phyloP scores from a whole-genome alignment of 768 basidiomycete genomes.

The Suillus occidentalis region DNA sequence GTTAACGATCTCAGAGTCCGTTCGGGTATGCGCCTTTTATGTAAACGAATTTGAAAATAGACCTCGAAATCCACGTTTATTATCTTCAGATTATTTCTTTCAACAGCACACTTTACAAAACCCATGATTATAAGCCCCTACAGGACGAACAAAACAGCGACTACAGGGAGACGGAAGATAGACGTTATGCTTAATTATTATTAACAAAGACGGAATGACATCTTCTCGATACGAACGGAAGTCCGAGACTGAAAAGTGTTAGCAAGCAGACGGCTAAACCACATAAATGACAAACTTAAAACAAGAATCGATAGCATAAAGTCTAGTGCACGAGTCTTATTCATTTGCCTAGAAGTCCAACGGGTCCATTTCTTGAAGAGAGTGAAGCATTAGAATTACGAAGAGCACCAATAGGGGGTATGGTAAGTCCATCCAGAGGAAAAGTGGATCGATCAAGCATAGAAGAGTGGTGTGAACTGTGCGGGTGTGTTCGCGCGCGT shows the following conservation, averaged over 20 bases:
- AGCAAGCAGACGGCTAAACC: neutral
- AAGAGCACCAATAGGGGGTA: slow-evolving; percentile 8
- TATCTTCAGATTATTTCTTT: neutral
- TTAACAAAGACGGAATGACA: neutral
- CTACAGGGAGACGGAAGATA: neutral
- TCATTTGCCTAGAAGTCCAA: neutral
- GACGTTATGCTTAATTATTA: neutral
- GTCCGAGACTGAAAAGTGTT: neutral
- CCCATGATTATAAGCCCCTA: neutral
- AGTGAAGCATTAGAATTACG: neutral
- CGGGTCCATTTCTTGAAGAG: neutral
- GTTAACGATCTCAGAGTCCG: too few relatives aligned
- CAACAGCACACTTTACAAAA: neutral
- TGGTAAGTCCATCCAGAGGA: neutral
- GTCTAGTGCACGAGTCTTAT: neutral
- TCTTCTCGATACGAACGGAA: neutral
- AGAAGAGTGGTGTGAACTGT: slow-evolving; percentile 16
- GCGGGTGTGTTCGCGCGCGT: slow-evolving; percentile 14
- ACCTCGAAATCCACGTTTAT: too few relatives aligned
- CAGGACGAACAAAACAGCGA: slow-evolving; percentile 1
- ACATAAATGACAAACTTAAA: neutral
- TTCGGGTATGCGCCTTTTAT: too few relatives aligned
- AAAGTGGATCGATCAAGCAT: slow-evolving; percentile 15
- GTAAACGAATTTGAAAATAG: neutral
- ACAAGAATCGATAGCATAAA: slow-evolving; percentile 4